phyloP scores from a whole-genome alignment of 192 early-diverging fungal genomes.

The Martensiomyces pterosporus region DNA sequence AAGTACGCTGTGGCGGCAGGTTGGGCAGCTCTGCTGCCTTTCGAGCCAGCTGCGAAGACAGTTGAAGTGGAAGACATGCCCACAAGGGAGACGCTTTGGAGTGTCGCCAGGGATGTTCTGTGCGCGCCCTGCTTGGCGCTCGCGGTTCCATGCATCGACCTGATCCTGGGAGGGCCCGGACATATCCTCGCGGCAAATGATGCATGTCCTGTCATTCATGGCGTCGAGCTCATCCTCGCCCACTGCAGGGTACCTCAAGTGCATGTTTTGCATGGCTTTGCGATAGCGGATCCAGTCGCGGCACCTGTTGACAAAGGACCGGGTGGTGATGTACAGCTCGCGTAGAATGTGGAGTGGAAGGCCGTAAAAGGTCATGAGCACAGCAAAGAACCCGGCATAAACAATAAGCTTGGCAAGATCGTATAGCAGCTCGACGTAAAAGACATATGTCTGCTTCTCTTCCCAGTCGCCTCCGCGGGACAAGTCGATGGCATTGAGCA shows the following conservation, averaged over 20 bases:
- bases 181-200: conserved; percentile 99
- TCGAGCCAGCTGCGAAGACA: conserved; percentile 97
- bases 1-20: conserved; percentile 57
- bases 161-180: conserved; percentile 28
- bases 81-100: conserved; percentile 93
- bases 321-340: conserved; percentile 90
- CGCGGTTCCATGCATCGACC: conserved; percentile 25
- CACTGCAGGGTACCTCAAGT: conserved; percentile 91
- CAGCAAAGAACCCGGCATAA: conserved; percentile 84
- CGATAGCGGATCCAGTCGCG: conserved; percentile 87
- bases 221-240: conserved; percentile 71
- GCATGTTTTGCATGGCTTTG: conserved; percentile 94
- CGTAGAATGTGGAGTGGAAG: conserved; percentile 94
- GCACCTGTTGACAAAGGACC: conserved; percentile 88
- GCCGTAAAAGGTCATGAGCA: conserved; percentile 78
- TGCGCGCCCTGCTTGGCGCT: conserved; percentile 13
- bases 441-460: conserved; percentile 86
- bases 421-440: conserved; percentile 83
- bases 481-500: conserved; percentile 82
- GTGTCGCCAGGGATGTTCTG: conserved; percentile 53
- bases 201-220: conserved; percentile 80
- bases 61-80: conserved; percentile 96
- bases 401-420: conserved; percentile 88
- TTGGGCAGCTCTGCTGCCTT: conserved; percentile 95
- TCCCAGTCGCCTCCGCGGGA: conserved; percentile 77